Evolutionary conservation across 2,329 filamentous ascomycete species (phyloP).

Genomic region (Aspergillus proliferans): DNA sequence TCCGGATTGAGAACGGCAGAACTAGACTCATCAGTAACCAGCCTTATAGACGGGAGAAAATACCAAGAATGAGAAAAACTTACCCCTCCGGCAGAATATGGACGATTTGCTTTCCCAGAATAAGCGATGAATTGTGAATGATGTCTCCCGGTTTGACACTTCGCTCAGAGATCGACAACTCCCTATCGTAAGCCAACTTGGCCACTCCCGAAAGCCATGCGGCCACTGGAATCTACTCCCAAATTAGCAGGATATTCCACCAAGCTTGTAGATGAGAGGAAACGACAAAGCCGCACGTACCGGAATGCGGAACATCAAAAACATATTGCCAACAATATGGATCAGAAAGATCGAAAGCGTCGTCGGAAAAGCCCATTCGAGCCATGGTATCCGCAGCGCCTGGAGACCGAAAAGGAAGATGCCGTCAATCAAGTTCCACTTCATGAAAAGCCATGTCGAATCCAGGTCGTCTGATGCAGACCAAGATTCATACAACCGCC

Average conservation of each 20-base stretch:
- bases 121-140: slow-evolving; percentile 85
- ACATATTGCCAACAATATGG: slow-evolving; percentile 69
- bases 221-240: slow-evolving; percentile 61
- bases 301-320: slow-evolving; percentile 89
- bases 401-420: slow-evolving; percentile 82
- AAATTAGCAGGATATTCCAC: slow-evolving; percentile 2
- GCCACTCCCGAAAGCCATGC: slow-evolving; percentile 65
- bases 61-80: slow-evolving; percentile 16
- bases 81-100: slow-evolving; percentile 93
- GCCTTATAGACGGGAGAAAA: background rate
- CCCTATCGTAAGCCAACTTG: slow-evolving; percentile 84
- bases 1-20: slow-evolving; percentile 85
- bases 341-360: slow-evolving; percentile 64
- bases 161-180: slow-evolving; percentile 87
- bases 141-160: slow-evolving; percentile 84
- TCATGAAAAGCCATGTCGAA: slow-evolving; percentile 85
- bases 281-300: slow-evolving; percentile 40
- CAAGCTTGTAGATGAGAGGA: background rate
- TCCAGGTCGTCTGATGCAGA: slow-evolving; percentile 73
- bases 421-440: slow-evolving; percentile 86
- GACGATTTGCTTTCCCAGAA: slow-evolving; percentile 93
- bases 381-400: slow-evolving; percentile 86
- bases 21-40: slow-evolving; percentile 38
- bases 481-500: slow-evolving; percentile 82
- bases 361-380: slow-evolving; percentile 77